phyloP scores from a whole-genome alignment of 352 stramenopile species.

The Phytophthora meadii region DNA sequence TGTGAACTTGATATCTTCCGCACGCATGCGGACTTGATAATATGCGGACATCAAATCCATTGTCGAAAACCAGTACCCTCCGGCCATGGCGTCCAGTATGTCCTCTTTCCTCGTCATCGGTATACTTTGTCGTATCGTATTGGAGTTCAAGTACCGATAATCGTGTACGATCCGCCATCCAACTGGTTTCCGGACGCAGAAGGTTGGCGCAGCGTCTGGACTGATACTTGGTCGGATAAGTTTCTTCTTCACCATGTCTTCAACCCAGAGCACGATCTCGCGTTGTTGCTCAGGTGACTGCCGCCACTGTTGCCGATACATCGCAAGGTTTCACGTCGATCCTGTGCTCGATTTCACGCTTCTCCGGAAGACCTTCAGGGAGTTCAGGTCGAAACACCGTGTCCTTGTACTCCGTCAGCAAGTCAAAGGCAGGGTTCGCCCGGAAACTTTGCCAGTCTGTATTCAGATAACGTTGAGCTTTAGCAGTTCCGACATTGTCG shows the following conservation, averaged over 20 bases:
- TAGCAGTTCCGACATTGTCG: too few species aligned
- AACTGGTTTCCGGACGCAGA: constrained; percentile 23
- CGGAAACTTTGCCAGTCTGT: too few species aligned
- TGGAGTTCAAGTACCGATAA: constrained; percentile 6
- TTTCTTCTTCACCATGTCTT: neutral
- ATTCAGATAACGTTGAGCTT: too few species aligned
- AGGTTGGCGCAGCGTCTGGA: constrained; percentile 7
- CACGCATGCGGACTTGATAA: constrained; percentile 33
- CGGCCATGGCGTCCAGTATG: neutral
- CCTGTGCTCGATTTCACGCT: too few species aligned
- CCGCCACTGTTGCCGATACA: constrained; percentile 20
- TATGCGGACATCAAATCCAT: constrained; percentile 31
- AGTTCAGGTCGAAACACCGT: too few species aligned
- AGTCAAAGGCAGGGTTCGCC: too few species aligned
- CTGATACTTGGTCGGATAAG: constrained; percentile 14
- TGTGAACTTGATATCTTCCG: too few species aligned
- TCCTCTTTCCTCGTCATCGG: constrained; percentile 1
- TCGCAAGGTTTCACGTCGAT: neutral
- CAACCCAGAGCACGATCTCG: constrained; percentile 2
- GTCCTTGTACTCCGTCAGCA: too few species aligned
- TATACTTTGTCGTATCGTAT: constrained; percentile 6
- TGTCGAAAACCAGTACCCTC: constrained; percentile 4
- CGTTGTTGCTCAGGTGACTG: constrained; percentile 24
- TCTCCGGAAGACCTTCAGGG: too few species aligned
- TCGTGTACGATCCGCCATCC: constrained; percentile 7